Evolutionary conservation across 352 stramenopile genomes (phyloP), one percentile per base, ranked within the genome.

Genomic region (Thalassiosira pacifica): DNA sequence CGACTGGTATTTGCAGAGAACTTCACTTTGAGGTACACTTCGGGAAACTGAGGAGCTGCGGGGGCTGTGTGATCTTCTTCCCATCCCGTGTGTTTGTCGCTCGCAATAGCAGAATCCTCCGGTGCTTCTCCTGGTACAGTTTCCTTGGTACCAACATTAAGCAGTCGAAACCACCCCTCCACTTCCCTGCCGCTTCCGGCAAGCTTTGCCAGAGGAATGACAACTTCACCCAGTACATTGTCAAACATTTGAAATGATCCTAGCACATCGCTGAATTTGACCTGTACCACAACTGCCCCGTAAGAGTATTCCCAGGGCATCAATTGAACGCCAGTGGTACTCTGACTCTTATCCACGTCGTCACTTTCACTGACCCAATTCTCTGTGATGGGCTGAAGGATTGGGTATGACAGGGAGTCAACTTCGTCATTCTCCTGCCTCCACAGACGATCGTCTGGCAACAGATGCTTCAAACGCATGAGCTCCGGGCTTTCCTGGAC

Each of bases 131-230:
- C 79, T 22, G 79, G 77, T 27, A 84, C 53, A 55, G 79, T 79
- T 18, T 86, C 79, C 34, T 31, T 91, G n/a, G 83, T 92, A 69
- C 85, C 91, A 40, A 83, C 71, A 73, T 87, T 73, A 45, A 89
- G 53, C 2, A 94, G 82, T 63, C 91, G 67, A 72, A 94, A 94
- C 90, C 90, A 95, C 13, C 90, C 92, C 40, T 87, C 76, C 16
- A 94, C 83, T 72, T 87, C 82, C 55, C 48, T 81, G 32, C 86
- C 76, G 27, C 80, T 80, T 27, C 68, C 73, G 13, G 82, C 75
- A 52, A 95, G 74, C 26, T 90, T 85, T 37, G 87, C 72, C 22
- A 95, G 60, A 60, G 92, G 90, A 67, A 94, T 77, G n/a, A 88
- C 83, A 60, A 95, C 90, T 76, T 94, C 89, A 24, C 92, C 92